Evolutionary conservation across 2,329 filamentous ascomycete species (phyloP), one percentile per base, ranked within the genome.

Genomic region (Clonostachys solani): DNA sequence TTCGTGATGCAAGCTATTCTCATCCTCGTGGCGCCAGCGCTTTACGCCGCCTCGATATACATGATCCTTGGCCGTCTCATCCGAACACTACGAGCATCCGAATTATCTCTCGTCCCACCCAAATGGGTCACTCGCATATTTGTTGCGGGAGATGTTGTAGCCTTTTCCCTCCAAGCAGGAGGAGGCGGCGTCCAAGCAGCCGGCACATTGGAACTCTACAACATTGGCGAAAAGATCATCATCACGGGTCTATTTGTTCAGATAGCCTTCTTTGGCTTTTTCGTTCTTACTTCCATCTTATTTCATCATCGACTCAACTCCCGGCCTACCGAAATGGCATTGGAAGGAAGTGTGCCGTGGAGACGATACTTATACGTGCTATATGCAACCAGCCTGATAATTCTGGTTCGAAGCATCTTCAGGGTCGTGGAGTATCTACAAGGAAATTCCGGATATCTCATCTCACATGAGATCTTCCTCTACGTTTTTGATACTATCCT

Each of bases 201-300:
- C 49, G 51, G 52, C 7, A 50, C 37, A 23, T 40, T 47, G 33
- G 46, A 49, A 52, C 23, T 48, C 23, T 50, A 40, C 50, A 58
- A 68, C 23, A 60, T 62, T 5, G 74, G 73, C 12, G 62, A 75
- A 50, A 67, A 71, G 15, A 60, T 81, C 44, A 72, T 81, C 13
- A 61, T 82, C 13, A 69, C 53, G 5, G 79, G 79, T 9, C 60
- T 84, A 3, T 61, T 75, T n/a, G 56, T 80, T 3, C 80, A 84
- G 53, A 67, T 83, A 3, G 37, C 74, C 18, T 66, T 76, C 40
- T 81, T 83, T 50, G 64, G 65, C 15, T 62, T 80, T 42, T 83
- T 83, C 55, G 60, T 80, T 10, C 40, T 72, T 5, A 66, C 71
- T 0, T 66, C 74, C 0, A 50, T 66, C 1, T 51, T 73, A 1